These are phyloP conservation scores for Cymbopogon flexuosus DNA, from an alignment of 202 grass and related monocot species.

Conservation along the genomic window DNA sequence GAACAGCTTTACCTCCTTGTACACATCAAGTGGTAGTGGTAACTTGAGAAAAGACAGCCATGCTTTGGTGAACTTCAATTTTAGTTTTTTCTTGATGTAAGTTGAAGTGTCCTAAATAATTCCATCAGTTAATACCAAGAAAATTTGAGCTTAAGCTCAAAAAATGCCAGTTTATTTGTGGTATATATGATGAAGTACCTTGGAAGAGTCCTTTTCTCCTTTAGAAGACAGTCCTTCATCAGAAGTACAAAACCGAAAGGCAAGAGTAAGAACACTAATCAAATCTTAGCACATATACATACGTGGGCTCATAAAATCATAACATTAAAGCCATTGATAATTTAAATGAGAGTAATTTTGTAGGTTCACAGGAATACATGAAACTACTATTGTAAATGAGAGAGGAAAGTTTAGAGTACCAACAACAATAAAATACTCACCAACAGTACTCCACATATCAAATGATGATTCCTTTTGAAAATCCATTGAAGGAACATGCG, in stretches of 20 bases:
- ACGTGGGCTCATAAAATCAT: background rate
- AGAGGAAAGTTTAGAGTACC: background rate
- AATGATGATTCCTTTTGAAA: conserved; percentile 53
- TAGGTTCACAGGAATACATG: background rate
- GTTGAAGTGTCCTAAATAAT: conserved; percentile 43
- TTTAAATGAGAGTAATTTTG: background rate
- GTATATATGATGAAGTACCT: conserved; percentile 40
- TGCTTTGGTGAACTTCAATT: conserved; percentile 78
- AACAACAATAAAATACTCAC: conserved; percentile 38
- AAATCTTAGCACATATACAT: background rate
- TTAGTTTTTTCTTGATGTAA: conserved; percentile 60
- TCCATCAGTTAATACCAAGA: conserved; percentile 20
- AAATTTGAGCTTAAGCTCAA: background rate
- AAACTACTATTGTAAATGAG: background rate
- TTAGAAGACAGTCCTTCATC: conserved; percentile 63
- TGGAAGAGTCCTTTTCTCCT: conserved; percentile 53
- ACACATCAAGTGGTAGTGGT: conserved; percentile 82
- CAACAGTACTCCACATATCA: conserved; percentile 70
- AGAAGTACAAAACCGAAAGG: conserved; percentile 22
- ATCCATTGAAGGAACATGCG: conserved; percentile 49
- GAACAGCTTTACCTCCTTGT: conserved; percentile 80
- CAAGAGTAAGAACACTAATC: conserved; percentile 20
- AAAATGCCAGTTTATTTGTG: conserved; percentile 17
- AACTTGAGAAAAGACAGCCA: conserved; percentile 92
- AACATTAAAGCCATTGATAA: background rate